phyloP scores from a whole-genome alignment of 352 stramenopile species.

The Hyaloperonospora arabidopsidis region DNA sequence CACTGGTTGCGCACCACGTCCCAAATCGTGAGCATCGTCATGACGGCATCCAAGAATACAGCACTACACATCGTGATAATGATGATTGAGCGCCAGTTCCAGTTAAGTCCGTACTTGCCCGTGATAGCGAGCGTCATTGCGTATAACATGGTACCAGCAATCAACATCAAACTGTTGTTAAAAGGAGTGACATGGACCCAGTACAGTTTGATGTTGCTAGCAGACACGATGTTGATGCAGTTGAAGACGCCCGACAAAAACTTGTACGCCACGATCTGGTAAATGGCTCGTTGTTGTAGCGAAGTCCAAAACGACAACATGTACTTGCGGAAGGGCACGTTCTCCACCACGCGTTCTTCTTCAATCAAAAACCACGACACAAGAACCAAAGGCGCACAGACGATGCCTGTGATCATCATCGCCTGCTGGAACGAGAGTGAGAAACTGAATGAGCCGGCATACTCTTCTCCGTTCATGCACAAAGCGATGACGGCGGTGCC shows the following conservation, averaged over 20 bases:
- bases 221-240: constrained; percentile 47
- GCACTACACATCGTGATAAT: constrained; percentile 29
- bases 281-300: constrained; percentile 36
- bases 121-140: constrained; percentile 33
- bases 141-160: constrained; percentile 41
- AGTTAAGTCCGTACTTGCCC: constrained; percentile 38
- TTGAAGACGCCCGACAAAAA: constrained; percentile 57
- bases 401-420: constrained; percentile 32
- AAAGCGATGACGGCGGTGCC: constrained; percentile 37
- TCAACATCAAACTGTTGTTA: constrained; percentile 45
- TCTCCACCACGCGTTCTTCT: constrained; percentile 25
- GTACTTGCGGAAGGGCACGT: constrained; percentile 22
- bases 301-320: constrained; percentile 40
- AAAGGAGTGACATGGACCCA: constrained; percentile 50
- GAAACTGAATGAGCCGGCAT: constrained; percentile 34
- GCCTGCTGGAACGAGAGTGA: constrained; percentile 37
- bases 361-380: constrained; percentile 34
- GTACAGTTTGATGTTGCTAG: constrained; percentile 41
- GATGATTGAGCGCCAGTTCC: constrained; percentile 54
- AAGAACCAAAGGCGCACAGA: constrained; percentile 28
- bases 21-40: constrained; percentile 49
- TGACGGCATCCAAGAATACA: constrained; percentile 36
- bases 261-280: constrained; percentile 46
- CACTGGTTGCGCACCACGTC: constrained; percentile 53
- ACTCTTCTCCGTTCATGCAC: constrained; percentile 40